Conservation (phyloP, 352 stramenopile genomes). For the Pythium myriotylum region DNA sequence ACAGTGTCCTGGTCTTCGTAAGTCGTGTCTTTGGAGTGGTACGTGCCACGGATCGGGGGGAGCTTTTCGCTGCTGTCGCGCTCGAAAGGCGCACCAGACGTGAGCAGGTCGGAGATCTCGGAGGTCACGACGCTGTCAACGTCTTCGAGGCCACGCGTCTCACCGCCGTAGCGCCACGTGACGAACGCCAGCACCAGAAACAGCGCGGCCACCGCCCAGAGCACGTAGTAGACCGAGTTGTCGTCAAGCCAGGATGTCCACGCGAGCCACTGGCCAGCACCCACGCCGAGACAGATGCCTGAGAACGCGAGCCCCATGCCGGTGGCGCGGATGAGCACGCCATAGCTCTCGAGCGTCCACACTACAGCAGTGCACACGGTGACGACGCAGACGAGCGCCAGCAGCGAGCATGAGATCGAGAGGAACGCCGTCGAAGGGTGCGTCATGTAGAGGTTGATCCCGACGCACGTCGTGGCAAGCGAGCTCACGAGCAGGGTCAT, state of each 20-base stretch:
- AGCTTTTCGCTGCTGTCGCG: constrained; percentile 22
- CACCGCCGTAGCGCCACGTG: constrained; percentile 12
- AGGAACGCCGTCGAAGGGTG: constrained; percentile 7
- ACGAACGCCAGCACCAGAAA: constrained; percentile 15
- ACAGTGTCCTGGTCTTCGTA: constrained; percentile 7
- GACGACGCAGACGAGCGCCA: constrained; percentile 12
- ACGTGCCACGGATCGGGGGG: constrained; percentile 2
- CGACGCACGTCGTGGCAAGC: constrained; percentile 19
- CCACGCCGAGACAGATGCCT: constrained; percentile 15
- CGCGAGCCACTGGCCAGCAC: constrained; percentile 19
- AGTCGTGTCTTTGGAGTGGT: constrained; percentile 18
- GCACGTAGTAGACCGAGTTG: constrained; percentile 1
- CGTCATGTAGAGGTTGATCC: constrained; percentile 20
- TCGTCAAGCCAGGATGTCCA: constrained; percentile 9
- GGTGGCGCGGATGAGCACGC: constrained; percentile 29
- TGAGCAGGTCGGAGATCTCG: neutral
- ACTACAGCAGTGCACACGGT: constrained; percentile 10
- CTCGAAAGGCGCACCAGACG: neutral
- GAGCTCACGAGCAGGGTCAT: constrained; percentile 15
- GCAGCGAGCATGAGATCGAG: constrained; percentile 1
- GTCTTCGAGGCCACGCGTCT: constrained; percentile 23
- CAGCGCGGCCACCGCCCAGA: constrained; percentile 14
- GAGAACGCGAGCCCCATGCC: constrained; percentile 26
- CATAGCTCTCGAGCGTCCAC: constrained; percentile 30
- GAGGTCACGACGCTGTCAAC: constrained; percentile 20